Percentiles rank a stretch among this genome's conserved stretches.
phyloP scores from a whole-genome alignment of 192 early-diverging fungal species.

The Thamnidium elegans region DNA sequence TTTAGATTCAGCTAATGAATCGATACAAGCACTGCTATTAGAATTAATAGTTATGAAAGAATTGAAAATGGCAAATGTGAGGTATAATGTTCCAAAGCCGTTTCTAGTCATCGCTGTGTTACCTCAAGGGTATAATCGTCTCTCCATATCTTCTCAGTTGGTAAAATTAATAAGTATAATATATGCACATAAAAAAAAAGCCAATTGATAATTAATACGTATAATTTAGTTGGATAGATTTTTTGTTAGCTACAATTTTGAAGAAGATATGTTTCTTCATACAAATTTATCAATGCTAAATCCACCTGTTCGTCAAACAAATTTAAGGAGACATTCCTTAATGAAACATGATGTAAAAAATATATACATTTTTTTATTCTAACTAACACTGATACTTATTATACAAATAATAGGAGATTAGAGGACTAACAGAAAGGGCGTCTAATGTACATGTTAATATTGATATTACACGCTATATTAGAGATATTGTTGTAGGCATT shows the following conservation, averaged over 20 bases:
- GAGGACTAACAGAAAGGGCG: slow-evolving; percentile 42
- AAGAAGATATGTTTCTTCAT: slow-evolving; percentile 21
- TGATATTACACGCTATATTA: slow-evolving; percentile 53
- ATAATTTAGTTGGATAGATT: slow-evolving; percentile 25
- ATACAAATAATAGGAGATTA: slow-evolving; percentile 42
- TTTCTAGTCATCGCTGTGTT: slow-evolving; percentile 29
- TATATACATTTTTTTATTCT: background rate
- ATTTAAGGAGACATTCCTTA: slow-evolving; percentile 4
- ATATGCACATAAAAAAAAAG: background rate
- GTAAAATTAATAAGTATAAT: slow-evolving; percentile 8
- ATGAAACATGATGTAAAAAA: slow-evolving; percentile 22
- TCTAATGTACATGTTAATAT: slow-evolving; percentile 45
- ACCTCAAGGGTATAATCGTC: slow-evolving; percentile 16
- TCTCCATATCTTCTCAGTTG: slow-evolving; percentile 23
- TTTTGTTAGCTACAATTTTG: slow-evolving; percentile 31
- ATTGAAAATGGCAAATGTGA: slow-evolving; percentile 18
- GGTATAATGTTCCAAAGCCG: slow-evolving; percentile 28
- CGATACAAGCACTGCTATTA: slow-evolving; percentile 23
- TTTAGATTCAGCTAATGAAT: slow-evolving; percentile 21
- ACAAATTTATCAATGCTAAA: background rate
- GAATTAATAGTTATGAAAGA: slow-evolving; percentile 34
- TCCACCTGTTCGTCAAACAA: background rate
- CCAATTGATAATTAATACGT: background rate
- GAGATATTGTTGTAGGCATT: slow-evolving; percentile 58
- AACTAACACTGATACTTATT: background rate